Conservation (phyloP, 1,284 basidiomycete species). For the Irpex lacteus region DNA sequence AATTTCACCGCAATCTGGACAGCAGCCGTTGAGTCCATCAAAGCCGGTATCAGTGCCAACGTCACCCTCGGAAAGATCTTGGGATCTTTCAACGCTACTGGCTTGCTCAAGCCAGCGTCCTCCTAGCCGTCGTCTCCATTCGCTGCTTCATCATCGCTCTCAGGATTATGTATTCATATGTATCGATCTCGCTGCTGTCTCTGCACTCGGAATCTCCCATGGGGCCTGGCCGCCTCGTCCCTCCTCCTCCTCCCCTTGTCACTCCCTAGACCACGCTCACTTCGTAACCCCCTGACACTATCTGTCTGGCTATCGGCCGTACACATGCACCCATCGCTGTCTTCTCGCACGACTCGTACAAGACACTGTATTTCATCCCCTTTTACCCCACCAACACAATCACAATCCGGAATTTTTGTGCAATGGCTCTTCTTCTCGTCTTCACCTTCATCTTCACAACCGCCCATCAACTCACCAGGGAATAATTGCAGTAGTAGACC, state of each 20-base stretch:
- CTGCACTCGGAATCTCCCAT: neutral
- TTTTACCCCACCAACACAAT: neutral
- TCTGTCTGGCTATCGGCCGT: no score
- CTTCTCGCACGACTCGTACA: neutral
- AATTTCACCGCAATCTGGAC: slow-evolving; percentile 50
- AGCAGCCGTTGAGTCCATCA: neutral
- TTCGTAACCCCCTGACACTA: no score
- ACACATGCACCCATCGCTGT: neutral
- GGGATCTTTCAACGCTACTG: slow-evolving; percentile 17
- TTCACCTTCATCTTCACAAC: neutral
- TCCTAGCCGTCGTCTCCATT: neutral
- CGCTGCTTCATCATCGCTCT: neutral
- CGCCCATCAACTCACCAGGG: neutral
- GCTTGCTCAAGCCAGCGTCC: slow-evolving; percentile 14
- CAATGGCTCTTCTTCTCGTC: neutral
- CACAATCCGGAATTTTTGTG: neutral
- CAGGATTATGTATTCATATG: neutral
- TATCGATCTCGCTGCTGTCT: neutral
- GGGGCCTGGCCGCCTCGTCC: neutral
- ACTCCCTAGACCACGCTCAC: no score
- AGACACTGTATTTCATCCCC: neutral
- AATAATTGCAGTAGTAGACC: neutral
- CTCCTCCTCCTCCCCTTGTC: neutral
- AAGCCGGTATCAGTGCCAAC: slow-evolving; percentile 13
- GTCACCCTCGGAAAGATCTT: slow-evolving; percentile 43